phyloP scores from a whole-genome alignment of 177 flowering plant species.

The Vitis hybrid region DNA sequence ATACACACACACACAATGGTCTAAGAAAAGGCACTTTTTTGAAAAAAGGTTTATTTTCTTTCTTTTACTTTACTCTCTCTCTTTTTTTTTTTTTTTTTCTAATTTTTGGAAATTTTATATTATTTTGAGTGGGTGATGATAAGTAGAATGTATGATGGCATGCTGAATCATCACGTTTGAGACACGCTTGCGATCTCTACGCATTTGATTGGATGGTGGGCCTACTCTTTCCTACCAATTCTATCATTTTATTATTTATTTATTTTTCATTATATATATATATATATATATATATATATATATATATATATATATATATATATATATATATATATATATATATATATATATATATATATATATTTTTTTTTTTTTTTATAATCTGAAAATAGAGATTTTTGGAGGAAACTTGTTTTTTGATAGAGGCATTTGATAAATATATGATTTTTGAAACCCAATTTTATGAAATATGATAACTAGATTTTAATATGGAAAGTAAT shows the following conservation, averaged over 20 bases:
- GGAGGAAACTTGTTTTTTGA: too few species aligned
- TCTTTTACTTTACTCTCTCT: background rate
- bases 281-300: too few species aligned
- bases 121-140: background rate
- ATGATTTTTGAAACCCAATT: too few species aligned
- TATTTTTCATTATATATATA: too few species aligned
- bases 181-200: conserved; percentile 7
- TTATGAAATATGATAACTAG: too few species aligned
- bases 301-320: too few species aligned
- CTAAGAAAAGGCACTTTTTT: conserved; percentile 3
- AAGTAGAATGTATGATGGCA: background rate
- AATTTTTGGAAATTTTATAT: background rate
- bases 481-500: too few species aligned
- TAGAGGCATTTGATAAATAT: too few species aligned
- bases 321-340: too few species aligned
- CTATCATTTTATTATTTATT: background rate
- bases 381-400: too few species aligned
- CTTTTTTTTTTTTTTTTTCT: background rate
- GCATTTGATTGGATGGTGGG: conserved; percentile 1
- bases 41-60: background rate
- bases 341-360: too few species aligned
- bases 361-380: too few species aligned
- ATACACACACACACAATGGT: background rate
- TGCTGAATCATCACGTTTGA: background rate
- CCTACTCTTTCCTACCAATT: background rate